Conservation (phyloP, 208 protist species). For the Crithidia bombi region DNA sequence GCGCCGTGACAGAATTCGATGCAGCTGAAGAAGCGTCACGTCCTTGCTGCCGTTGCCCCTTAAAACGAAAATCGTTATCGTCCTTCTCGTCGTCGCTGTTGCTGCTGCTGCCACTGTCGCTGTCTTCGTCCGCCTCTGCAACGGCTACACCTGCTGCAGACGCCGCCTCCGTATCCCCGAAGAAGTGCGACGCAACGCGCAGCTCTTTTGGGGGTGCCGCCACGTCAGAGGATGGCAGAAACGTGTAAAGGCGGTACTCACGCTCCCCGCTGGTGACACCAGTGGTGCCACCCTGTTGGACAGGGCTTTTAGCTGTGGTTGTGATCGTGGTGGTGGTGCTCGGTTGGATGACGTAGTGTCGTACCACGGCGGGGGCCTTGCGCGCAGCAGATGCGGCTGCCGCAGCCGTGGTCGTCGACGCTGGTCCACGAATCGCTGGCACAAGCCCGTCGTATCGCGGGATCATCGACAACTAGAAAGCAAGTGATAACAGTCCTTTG, state of each 20-base stretch:
- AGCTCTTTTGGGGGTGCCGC: slow-evolving; percentile 27
- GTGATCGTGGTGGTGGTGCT: not conserved
- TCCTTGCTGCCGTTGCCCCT: not conserved
- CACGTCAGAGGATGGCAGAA: slow-evolving; percentile 33
- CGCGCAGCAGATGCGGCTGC: not conserved
- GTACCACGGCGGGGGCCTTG: slow-evolving; percentile 1
- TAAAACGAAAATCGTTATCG: not conserved
- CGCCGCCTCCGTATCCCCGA: slow-evolving; percentile 8
- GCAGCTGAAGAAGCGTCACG: not conserved
- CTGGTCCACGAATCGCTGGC: slow-evolving; percentile 25
- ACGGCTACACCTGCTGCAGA: not conserved
- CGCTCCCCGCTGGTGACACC: not conserved
- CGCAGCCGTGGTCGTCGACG: not conserved
- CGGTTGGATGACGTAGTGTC: slow-evolving; percentile 19
- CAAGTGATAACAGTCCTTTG: too few relatives aligned
- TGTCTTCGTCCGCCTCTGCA: not conserved
- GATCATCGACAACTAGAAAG: slow-evolving; percentile 36
- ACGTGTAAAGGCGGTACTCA: slow-evolving; percentile 35
- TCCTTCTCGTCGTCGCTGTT: slow-evolving; percentile 17
- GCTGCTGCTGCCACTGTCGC: not conserved
- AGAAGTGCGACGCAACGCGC: slow-evolving; percentile 25
- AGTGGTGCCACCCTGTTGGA: too few relatives aligned
- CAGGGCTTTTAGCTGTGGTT: too few relatives aligned
- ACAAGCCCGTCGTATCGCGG: slow-evolving; percentile 39
- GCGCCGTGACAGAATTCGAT: not conserved